Evolutionary conservation across 768 basidiomycete genomes (phyloP).

Genomic region (Butyriboletus loyo): DNA sequence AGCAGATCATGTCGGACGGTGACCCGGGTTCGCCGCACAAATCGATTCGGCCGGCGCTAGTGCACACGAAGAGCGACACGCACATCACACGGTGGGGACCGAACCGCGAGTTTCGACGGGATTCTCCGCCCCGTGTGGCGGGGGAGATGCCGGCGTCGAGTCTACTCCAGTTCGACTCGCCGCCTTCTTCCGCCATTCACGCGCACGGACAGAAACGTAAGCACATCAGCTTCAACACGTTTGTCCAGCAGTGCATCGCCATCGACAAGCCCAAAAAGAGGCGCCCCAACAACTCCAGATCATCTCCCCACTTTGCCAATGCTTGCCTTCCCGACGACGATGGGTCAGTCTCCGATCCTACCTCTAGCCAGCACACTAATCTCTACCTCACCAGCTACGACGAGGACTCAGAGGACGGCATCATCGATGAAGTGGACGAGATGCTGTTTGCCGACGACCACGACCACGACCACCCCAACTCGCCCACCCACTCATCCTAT

Average conservation of each 20-base stretch:
- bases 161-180: constrained; percentile 20
- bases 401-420: constrained; percentile 60
- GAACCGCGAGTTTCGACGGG: constrained; percentile 49
- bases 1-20: constrained; percentile 20
- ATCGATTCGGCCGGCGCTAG: constrained; percentile 50
- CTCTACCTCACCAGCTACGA: constrained; percentile 49
- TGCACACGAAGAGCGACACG: constrained; percentile 88
- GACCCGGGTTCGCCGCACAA: constrained; percentile 7
- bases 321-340: constrained; percentile 48
- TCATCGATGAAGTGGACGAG: constrained; percentile 48
- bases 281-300: constrained; percentile 8
- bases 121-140: constrained; percentile 59
- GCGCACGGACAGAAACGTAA: constrained; percentile 55
- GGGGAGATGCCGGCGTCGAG: constrained; percentile 8
- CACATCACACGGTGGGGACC: constrained; percentile 61
- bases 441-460: constrained; percentile 28
- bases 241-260: constrained; percentile 94
- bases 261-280: constrained; percentile 68
- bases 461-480: constrained; percentile 15
- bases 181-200: constrained; percentile 10
- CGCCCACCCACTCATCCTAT: constrained; percentile 4
- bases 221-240: constrained; percentile 97
- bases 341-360: constrained; percentile 45
- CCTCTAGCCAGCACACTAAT: background rate
- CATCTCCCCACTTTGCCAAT: constrained; percentile 23